Conservation (phyloP, 2,329 filamentous ascomycete genomes). For the Aspergillus sp. region DNA sequence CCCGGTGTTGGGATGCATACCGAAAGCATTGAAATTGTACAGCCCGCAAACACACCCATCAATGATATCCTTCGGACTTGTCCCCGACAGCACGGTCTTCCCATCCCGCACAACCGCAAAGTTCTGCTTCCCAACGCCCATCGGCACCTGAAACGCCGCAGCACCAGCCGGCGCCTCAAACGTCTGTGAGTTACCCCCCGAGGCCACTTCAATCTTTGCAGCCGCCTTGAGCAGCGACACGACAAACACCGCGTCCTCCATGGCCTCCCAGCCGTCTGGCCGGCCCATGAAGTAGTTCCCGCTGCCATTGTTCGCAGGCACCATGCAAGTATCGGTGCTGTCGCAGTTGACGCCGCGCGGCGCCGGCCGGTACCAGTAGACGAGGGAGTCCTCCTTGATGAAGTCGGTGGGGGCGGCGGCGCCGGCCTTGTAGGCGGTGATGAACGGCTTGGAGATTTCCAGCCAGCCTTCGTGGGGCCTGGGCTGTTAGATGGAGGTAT, state of each 20-base stretch:
- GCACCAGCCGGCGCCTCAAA: conserved; percentile 49
- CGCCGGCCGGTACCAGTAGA: conserved; percentile 58
- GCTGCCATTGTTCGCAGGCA: conserved; percentile 41
- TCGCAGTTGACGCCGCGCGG: conserved; percentile 49
- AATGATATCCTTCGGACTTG: conserved; percentile 50
- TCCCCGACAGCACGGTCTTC: conserved; percentile 44
- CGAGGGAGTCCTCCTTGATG: conserved; percentile 49
- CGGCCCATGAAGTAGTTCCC: conserved; percentile 54
- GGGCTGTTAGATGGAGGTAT: neutral
- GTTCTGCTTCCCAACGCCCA: conserved; percentile 48
- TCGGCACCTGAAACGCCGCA: conserved; percentile 43
- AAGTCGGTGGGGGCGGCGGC: conserved; percentile 31
- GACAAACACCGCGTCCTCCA: conserved; percentile 52
- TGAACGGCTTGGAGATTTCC: conserved; percentile 54
- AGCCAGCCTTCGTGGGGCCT: conserved; percentile 54
- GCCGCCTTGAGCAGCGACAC: conserved; percentile 31
- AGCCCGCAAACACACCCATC: conserved; percentile 49
- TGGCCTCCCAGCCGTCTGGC: conserved; percentile 50
- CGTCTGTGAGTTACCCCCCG: conserved; percentile 43
- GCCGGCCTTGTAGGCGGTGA: conserved; percentile 53
- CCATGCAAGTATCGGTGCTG: conserved; percentile 48
- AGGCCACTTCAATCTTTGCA: conserved; percentile 47
- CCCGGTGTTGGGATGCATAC: neutral
- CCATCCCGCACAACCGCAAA: conserved; percentile 47
- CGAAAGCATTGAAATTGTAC: conserved; percentile 56